These are phyloP conservation scores for Mesotaenium endlicherianum DNA, from an alignment of 139 green algal genomes.

Conservation along the genomic window DNA sequence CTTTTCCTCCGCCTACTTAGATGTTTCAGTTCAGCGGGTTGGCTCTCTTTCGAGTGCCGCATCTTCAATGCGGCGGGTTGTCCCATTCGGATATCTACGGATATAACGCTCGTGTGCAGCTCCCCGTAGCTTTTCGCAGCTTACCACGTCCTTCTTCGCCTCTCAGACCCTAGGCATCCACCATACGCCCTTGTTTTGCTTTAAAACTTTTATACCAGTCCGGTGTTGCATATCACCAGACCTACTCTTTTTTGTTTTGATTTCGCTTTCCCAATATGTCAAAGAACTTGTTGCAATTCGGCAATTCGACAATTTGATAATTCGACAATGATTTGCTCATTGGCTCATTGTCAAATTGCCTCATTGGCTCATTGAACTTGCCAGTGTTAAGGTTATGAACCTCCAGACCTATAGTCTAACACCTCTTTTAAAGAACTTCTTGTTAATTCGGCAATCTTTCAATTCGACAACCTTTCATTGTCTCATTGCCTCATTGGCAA, in stretches of 20 bases:
- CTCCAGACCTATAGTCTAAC: not conserved
- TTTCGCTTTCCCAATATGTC: not conserved
- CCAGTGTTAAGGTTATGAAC: not conserved
- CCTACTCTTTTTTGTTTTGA: not conserved
- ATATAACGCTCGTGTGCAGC: conserved; percentile 54
- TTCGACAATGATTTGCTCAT: not conserved
- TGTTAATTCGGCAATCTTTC: not conserved
- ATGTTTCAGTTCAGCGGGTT: conserved; percentile 68
- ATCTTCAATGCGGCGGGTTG: conserved; percentile 50
- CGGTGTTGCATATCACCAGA: not conserved
- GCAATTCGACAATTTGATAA: not conserved
- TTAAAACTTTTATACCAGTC: not conserved
- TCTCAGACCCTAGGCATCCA: conserved; percentile 14
- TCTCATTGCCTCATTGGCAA: not conserved
- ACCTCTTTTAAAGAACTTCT: not conserved
- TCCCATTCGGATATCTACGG: conserved; percentile 59
- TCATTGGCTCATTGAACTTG: not conserved
- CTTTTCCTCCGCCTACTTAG: conserved; percentile 69
- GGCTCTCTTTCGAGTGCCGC: conserved; percentile 47
- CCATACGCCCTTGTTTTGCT: conserved; percentile 12
- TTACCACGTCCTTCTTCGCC: conserved; percentile 21
- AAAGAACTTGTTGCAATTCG: not conserved
- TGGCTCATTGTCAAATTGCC: not conserved
- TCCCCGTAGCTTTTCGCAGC: conserved; percentile 59
- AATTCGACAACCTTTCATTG: not conserved